Conservation (phyloP, 805 yeast genomes). For the Candida endomychidarum region DNA sequence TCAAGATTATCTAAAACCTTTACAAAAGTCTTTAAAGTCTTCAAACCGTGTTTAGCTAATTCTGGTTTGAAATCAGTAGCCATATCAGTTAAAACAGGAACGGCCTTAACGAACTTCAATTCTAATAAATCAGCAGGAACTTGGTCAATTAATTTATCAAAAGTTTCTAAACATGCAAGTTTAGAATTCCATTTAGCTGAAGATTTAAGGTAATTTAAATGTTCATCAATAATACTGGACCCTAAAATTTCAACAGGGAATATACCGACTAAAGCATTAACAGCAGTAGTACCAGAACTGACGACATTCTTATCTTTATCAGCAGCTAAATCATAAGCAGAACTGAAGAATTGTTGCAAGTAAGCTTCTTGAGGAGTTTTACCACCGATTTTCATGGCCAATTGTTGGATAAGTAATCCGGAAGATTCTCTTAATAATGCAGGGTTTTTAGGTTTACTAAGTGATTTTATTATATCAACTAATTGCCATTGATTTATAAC, state of each 20-base stretch:
- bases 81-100: slow-evolving; percentile 84
- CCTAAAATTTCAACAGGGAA: slow-evolving; percentile 79
- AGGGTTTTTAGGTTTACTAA: slow-evolving; percentile 73
- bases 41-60: slow-evolving; percentile 79
- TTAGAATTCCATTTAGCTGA: slow-evolving; percentile 95
- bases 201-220: slow-evolving; percentile 64
- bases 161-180: slow-evolving; percentile 68
- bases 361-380: slow-evolving; percentile 74
- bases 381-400: slow-evolving; percentile 61
- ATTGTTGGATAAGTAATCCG: slow-evolving; percentile 58
- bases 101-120: slow-evolving; percentile 69
- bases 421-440: slow-evolving; percentile 76
- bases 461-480: slow-evolving; percentile 58
- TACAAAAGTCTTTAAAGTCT: slow-evolving; percentile 68
- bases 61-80: slow-evolving; percentile 97
- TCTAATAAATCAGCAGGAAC: slow-evolving; percentile 86
- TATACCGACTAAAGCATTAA: slow-evolving; percentile 65
- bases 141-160: slow-evolving; percentile 75
- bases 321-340: slow-evolving; percentile 69
- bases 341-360: slow-evolving; percentile 59
- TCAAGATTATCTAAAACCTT: slow-evolving; percentile 89
- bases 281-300: slow-evolving; percentile 80
- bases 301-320: slow-evolving; percentile 88
- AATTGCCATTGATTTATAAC: slow-evolving; percentile 65
- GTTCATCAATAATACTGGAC: slow-evolving; percentile 60